phyloP scores from a whole-genome alignment of 495 filamentous ascomycete species.

The Aspergillus sparsus region DNA sequence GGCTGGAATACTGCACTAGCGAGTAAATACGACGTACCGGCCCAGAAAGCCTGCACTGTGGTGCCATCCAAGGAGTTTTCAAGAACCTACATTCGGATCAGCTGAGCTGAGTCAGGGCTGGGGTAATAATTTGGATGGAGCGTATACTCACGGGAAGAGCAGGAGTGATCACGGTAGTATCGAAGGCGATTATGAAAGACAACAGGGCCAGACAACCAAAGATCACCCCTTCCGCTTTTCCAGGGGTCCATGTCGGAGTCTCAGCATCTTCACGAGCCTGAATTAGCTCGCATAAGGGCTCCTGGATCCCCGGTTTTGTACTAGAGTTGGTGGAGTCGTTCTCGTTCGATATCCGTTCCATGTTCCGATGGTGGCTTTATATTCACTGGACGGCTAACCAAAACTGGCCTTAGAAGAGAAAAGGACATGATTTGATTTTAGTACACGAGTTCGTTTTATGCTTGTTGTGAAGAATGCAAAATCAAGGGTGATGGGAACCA shows the following conservation, averaged over 20 bases:
- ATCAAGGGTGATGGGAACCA: no score
- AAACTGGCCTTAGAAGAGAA: no score
- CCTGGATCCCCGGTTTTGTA: no score
- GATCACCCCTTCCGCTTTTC: conserved; percentile 22
- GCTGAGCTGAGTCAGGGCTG: not conserved
- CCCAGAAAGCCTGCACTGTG: conserved; percentile 55
- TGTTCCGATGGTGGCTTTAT: no score
- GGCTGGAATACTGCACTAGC: conserved; percentile 49
- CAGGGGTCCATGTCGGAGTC: not conserved
- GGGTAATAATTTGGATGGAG: not conserved
- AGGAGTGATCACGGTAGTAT: conserved; percentile 55
- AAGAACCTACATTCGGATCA: conserved; percentile 35
- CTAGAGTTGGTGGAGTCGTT: no score
- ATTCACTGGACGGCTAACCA: no score
- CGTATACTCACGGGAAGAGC: conserved; percentile 33
- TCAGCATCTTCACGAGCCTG: no score
- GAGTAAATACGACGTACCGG: conserved; percentile 55
- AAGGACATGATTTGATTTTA: no score
- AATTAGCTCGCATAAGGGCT: no score
- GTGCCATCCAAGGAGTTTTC: conserved; percentile 44
- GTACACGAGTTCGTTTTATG: no score
- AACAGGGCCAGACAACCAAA: conserved; percentile 47
- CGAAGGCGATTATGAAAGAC: conserved; percentile 55
- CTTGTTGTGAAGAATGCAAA: no score
- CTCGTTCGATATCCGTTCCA: no score